phyloP scores from a whole-genome alignment of 2,329 filamentous ascomycete species.

The Exophiala aquamarina region DNA sequence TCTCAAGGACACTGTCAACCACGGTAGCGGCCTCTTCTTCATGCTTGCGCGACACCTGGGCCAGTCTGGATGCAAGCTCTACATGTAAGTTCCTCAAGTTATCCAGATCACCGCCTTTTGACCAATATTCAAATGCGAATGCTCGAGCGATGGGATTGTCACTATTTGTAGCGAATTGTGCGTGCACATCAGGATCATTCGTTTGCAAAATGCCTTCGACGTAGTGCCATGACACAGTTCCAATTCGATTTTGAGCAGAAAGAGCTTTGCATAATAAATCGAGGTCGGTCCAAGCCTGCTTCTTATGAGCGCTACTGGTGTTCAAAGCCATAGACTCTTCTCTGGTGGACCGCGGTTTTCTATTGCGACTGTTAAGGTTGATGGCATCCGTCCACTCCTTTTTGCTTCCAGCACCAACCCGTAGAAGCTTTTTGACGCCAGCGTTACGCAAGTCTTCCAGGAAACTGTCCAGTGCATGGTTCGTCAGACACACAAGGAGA shows the following conservation, averaged over 20 bases:
- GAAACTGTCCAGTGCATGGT: constrained; percentile 35
- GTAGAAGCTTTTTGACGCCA: constrained; percentile 30
- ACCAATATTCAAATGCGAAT: constrained; percentile 32
- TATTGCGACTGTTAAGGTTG: constrained; percentile 18
- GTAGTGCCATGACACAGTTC: constrained; percentile 16
- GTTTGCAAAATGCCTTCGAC: constrained; percentile 11
- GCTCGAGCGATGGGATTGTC: constrained; percentile 12
- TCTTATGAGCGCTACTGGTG: constrained; percentile 1
- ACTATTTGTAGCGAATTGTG: constrained; percentile 13
- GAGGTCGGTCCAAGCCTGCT: constrained; percentile 10
- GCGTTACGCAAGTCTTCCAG: constrained; percentile 28
- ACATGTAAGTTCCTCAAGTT: constrained; percentile 27
- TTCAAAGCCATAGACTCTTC: constrained; percentile 4
- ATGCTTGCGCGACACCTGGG: not conserved
- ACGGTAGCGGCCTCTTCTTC: constrained; percentile 4
- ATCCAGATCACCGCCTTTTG: constrained; percentile 28
- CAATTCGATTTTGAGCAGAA: constrained; percentile 8
- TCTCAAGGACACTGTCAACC: constrained; percentile 10
- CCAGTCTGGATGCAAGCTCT: constrained; percentile 24
- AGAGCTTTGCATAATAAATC: constrained; percentile 21
- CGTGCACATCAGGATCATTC: constrained; percentile 14
- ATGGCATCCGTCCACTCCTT: constrained; percentile 24
- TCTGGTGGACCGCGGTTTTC: constrained; percentile 13
- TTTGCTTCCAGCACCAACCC: constrained; percentile 33
- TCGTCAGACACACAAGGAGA: constrained; percentile 34